Evolutionary conservation across 257 asterid species (phyloP).

Genomic region (Echites panduratus): DNA sequence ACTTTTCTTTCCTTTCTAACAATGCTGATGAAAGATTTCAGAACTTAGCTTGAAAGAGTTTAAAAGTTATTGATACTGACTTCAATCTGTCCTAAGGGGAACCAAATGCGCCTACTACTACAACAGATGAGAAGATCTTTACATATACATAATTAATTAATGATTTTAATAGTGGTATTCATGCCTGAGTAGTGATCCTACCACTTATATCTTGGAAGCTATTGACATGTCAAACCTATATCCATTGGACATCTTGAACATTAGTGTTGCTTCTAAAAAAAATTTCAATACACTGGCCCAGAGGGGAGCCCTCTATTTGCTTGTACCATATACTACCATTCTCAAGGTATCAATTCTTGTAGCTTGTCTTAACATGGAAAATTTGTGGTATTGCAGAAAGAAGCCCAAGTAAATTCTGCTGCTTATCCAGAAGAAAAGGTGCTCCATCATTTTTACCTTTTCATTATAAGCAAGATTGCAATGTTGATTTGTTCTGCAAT

Average conservation of each 20-base stretch:
- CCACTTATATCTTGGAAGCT: background rate
- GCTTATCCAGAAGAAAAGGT: constrained; percentile 57
- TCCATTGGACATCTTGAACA: background rate
- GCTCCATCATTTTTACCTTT: constrained; percentile 21
- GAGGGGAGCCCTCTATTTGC: background rate
- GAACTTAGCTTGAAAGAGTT: background rate
- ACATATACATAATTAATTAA: background rate
- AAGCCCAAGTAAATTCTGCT: constrained; percentile 34
- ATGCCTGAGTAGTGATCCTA: background rate
- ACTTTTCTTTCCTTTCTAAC: background rate
- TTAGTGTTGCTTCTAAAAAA: background rate
- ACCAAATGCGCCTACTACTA: background rate
- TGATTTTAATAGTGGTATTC: background rate
- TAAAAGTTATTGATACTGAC: background rate
- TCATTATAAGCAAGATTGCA: background rate
- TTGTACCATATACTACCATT: background rate
- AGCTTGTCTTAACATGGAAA: too few species aligned
- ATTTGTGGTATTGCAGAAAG: constrained; percentile 45
- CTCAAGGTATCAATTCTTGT: background rate
- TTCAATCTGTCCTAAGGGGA: background rate
- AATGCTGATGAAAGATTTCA: background rate
- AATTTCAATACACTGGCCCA: background rate
- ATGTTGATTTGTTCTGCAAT: constrained; percentile 16
- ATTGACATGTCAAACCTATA: background rate
- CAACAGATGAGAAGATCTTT: background rate